Conservation (phyloP, 164 flowering plant genomes). For the Vitis vinifera region DNA sequence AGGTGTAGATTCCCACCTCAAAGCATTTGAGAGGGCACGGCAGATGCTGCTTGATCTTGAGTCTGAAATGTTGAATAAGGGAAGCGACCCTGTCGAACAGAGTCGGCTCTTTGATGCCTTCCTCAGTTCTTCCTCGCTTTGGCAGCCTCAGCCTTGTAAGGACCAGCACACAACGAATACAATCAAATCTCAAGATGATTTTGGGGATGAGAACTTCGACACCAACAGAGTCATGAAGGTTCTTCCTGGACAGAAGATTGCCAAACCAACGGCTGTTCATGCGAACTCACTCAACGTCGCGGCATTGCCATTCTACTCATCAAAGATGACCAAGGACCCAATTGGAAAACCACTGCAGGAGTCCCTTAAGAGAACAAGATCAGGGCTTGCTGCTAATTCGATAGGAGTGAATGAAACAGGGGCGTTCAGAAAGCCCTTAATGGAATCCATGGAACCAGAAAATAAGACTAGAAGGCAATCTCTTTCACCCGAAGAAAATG, state of each 20-base stretch:
- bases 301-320: slow-evolving; percentile 74
- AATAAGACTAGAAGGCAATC: slow-evolving; percentile 52
- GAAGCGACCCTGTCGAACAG: slow-evolving; percentile 63
- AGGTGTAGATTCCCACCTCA: slow-evolving; percentile 93
- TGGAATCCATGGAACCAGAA: slow-evolving; percentile 30
- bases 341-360: slow-evolving; percentile 35
- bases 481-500: slow-evolving; percentile 31
- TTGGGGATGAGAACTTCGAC: slow-evolving; percentile 60
- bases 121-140: slow-evolving; percentile 81
- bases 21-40: slow-evolving; percentile 97
- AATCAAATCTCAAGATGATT: slow-evolving; percentile 34
- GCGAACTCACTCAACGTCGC: slow-evolving; percentile 56
- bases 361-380: slow-evolving; percentile 75
- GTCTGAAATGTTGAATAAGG: slow-evolving; percentile 70
- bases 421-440: slow-evolving; percentile 6
- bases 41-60: slow-evolving; percentile 93
- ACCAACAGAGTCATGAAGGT: slow-evolving; percentile 22
- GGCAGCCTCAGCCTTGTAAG: slow-evolving; percentile 98
- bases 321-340: slow-evolving; percentile 27
- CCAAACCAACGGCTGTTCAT: slow-evolving; percentile 14
- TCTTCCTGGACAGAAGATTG: slow-evolving; percentile 20
- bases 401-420: slow-evolving; percentile 8
- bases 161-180: slow-evolving; percentile 29
- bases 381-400: slow-evolving; percentile 36
- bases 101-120: slow-evolving; percentile 74